phyloP scores from a whole-genome alignment of 2,329 filamentous ascomycete genomes.

The Penicillium olsonii region DNA sequence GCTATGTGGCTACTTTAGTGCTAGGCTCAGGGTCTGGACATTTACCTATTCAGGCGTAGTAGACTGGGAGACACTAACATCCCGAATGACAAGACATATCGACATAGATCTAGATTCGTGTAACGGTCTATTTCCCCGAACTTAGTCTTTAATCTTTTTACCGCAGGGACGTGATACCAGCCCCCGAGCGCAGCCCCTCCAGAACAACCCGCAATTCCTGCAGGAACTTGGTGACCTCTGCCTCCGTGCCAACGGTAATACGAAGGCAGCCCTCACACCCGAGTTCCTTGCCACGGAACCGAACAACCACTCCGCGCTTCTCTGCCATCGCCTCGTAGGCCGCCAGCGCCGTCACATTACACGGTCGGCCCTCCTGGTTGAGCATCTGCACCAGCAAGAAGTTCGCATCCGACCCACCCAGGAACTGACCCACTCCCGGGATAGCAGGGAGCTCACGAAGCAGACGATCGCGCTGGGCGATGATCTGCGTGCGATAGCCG shows the following conservation, averaged over 20 bases:
- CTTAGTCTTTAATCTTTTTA: too few species aligned
- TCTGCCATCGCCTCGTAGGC: constrained; percentile 87
- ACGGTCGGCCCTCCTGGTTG: constrained; percentile 67
- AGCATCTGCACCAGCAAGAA: constrained; percentile 91
- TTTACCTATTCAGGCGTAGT: too few species aligned
- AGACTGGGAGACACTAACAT: too few species aligned
- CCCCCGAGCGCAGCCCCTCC: constrained; percentile 49
- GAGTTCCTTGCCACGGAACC: constrained; percentile 89
- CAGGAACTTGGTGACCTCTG: constrained; percentile 79
- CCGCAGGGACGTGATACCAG: constrained; percentile 29
- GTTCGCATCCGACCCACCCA: constrained; percentile 80
- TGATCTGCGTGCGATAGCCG: constrained; percentile 66
- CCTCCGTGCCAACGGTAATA: constrained; percentile 88
- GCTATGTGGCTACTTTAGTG: too few species aligned
- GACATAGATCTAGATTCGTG: too few species aligned
- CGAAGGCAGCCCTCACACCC: constrained; percentile 87
- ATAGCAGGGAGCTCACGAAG: constrained; percentile 72
- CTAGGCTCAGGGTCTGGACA: too few species aligned
- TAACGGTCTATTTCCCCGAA: too few species aligned
- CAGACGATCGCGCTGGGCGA: constrained; percentile 76
- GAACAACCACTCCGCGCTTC: constrained; percentile 82
- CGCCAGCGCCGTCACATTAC: constrained; percentile 74
- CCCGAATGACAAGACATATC: too few species aligned
- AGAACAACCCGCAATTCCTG: constrained; percentile 62
- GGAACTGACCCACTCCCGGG: constrained; percentile 74